Percentiles rank a stretch among this genome's conserved stretches.
These are phyloP conservation scores for Volvox carteri DNA, from an alignment of 163 green algal genomes.

Conservation along the genomic window DNA sequence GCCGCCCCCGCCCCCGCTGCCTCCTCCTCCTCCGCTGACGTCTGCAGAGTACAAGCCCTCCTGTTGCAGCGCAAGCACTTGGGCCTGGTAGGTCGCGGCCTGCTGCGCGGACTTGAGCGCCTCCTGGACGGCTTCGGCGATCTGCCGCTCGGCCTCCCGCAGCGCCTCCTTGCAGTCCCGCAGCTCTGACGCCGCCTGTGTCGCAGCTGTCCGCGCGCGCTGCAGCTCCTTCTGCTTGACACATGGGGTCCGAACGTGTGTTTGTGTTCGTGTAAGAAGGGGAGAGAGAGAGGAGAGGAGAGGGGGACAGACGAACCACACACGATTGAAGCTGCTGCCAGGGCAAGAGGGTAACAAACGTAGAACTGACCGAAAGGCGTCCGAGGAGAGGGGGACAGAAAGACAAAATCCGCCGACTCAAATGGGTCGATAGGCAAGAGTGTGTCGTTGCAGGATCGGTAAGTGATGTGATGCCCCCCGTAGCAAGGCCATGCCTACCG, in stretches of 20 bases:
- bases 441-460: no score
- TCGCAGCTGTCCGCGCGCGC: neutral
- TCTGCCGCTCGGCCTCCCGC: neutral
- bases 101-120: constrained; percentile 30
- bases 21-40: neutral
- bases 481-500: no score
- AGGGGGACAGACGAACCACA: no score
- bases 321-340: no score
- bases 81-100: constrained; percentile 9
- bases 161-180: constrained; percentile 18
- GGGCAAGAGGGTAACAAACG: no score
- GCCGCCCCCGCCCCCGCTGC: no score
- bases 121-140: constrained; percentile 26
- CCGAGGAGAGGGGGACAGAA: no score
- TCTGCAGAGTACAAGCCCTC: neutral
- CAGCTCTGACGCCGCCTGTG: neutral
- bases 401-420: no score
- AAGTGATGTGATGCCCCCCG: no score
- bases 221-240: constrained; percentile 15
- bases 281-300: no score
- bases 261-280: neutral
- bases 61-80: constrained; percentile 1
- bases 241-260: neutral
- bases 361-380: no score
- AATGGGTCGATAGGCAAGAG: no score